These are phyloP conservation scores for Aspergillus nanangensis DNA, from an alignment of 495 filamentous ascomycete species.

Conservation along the genomic window DNA sequence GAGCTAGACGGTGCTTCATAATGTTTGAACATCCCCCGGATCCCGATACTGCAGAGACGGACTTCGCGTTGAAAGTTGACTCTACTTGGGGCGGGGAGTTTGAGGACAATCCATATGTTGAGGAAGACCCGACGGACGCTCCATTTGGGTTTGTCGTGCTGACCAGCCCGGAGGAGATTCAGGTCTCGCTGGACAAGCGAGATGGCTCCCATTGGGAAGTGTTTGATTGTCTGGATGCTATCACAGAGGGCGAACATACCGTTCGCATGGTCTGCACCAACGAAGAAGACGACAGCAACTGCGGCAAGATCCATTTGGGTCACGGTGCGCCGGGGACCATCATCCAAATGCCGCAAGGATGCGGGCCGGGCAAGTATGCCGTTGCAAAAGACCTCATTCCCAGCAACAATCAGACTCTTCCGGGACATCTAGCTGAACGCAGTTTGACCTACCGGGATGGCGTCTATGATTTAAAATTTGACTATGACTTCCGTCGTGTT, in stretches of 20 bases:
- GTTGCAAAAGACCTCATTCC: neutral
- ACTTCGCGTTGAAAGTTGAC: slow-evolving; percentile 1
- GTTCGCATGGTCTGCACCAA: slow-evolving; percentile 2
- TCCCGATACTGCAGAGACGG: neutral
- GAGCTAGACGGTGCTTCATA: slow-evolving; percentile 1
- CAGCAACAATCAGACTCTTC: slow-evolving; percentile 2
- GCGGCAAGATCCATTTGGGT: neutral
- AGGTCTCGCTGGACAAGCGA: slow-evolving; percentile 2
- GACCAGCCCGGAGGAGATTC: neutral
- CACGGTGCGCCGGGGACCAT: slow-evolving; percentile 7
- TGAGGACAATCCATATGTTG: neutral
- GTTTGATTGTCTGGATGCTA: slow-evolving; percentile 3
- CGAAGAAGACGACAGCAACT: neutral
- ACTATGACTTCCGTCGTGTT: slow-evolving; percentile 4
- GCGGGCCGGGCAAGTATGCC: slow-evolving; percentile 1
- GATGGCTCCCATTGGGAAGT: slow-evolving; percentile 6
- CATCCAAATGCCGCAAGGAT: slow-evolving; percentile 6
- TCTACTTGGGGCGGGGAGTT: neutral
- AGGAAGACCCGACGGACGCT: slow-evolving; percentile 1
- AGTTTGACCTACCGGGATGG: neutral
- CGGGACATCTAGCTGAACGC: neutral
- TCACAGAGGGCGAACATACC: neutral
- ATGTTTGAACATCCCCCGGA: neutral
- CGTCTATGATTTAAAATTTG: slow-evolving; percentile 3
- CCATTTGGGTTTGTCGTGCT: slow-evolving; percentile 2